Percentiles rank a stretch among this genome's conserved stretches.
Conservation (phyloP, 257 asterid species). For the Prunella vulgaris region DNA sequence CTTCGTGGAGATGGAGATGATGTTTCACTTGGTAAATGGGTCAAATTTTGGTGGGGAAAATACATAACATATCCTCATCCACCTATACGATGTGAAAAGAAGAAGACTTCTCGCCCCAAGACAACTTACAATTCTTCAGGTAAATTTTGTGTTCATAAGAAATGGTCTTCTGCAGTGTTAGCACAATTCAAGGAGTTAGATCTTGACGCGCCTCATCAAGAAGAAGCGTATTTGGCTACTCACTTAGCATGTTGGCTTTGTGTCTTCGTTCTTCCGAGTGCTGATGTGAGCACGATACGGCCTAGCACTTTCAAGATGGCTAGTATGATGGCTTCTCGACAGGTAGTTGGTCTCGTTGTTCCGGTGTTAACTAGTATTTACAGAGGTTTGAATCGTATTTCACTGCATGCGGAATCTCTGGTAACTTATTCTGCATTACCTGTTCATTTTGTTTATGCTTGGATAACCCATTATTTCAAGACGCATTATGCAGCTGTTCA, state of each 20-base stretch:
- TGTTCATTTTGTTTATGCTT: background rate
- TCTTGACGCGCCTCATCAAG: background rate
- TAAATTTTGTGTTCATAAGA: too few species aligned
- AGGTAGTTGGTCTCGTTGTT: background rate
- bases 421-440: background rate
- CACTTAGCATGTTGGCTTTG: background rate
- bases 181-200: too few species aligned
- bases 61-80: background rate
- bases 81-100: background rate
- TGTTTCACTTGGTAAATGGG: background rate
- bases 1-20: background rate
- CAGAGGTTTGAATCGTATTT: background rate
- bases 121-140: too few species aligned
- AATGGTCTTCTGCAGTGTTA: too few species aligned
- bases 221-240: background rate
- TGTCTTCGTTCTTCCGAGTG: background rate
- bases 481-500: background rate
- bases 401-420: background rate
- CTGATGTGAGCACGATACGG: background rate
- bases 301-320: background rate
- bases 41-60: background rate
- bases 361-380: background rate
- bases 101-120: too few species aligned
- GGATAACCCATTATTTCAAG: background rate
- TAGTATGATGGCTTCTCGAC: background rate